Conservation (phyloP, 2,329 filamentous ascomycete species). For the Venturiaceae sp. region DNA sequence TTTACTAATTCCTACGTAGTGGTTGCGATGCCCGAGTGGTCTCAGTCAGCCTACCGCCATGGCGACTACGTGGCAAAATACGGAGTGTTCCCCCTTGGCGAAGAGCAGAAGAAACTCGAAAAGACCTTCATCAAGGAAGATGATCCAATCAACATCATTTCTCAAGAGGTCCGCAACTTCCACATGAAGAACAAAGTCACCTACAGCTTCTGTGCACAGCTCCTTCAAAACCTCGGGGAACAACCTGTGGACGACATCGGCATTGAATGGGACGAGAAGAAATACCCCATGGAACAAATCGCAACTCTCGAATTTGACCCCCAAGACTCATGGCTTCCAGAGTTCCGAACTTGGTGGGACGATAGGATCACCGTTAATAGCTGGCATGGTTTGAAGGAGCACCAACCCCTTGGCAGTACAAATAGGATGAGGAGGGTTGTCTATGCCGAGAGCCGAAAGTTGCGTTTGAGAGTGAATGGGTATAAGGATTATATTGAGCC, state of each 20-base stretch:
- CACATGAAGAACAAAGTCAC: constrained; percentile 28
- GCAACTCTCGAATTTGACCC: constrained; percentile 28
- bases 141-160: neutral
- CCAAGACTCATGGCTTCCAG: constrained; percentile 31
- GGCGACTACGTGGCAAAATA: constrained; percentile 40
- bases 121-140: constrained; percentile 23
- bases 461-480: constrained; percentile 28
- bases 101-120: constrained; percentile 30
- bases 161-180: constrained; percentile 29
- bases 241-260: constrained; percentile 36
- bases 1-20: constrained; percentile 14
- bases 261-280: constrained; percentile 35
- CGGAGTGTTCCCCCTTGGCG: constrained; percentile 31
- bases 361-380: constrained; percentile 32
- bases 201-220: constrained; percentile 36
- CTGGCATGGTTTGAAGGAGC: constrained; percentile 31
- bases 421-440: constrained; percentile 31
- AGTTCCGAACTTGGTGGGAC: constrained; percentile 33
- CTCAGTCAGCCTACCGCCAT: constrained; percentile 38
- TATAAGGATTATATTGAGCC: constrained; percentile 30
- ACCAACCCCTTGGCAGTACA: constrained; percentile 29
- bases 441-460: constrained; percentile 29
- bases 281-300: constrained; percentile 38
- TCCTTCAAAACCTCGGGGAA: constrained; percentile 36
- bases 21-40: constrained; percentile 31